Base-by-base conservation (phyloP, 2,329 filamentous ascomycete species). In the Stagonosporopsis rhizophila region DNA sequence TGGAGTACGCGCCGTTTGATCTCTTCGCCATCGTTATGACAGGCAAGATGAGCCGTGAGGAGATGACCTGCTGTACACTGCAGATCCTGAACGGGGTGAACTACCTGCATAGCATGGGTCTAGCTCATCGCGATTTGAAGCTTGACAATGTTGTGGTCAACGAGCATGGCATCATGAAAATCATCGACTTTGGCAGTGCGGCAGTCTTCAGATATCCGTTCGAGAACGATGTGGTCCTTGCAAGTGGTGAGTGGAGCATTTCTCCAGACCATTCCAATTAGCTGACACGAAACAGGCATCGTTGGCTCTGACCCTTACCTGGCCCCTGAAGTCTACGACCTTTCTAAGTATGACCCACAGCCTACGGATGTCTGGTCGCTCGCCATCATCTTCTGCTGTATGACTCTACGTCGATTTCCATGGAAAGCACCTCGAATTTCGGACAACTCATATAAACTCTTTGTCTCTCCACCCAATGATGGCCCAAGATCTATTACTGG, bases 1-100 rank as follows among this genome's bases (percentile, higher is more conserved):
- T 99, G 95, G 95, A 99, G 73, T 99, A 96, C 71, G 95, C 93
- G 11, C 95, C 95, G 0, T 99, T 83, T 71, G 95, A 99, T 75
- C 83, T 99, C 27, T 99, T 99, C 74, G 95, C 95, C 12, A 96
- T 96, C 62, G 95, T 99, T 64, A 99, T 99, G 95, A 98, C 95
- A 0, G 95, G 95, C 32, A 96, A 92, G 78, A 99, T 99, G 95
- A 86, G 87, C 37, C 87, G 92, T 56, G 90, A 96, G 66, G 95
- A 99, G 75, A 86, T 98, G 58, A 88, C 88, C 3, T 99, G 95
- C 77, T 89, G 89, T 58, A 98, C 96, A 69, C 81, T 98, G 64
- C 95, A 99, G 75, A 97, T 99, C 60, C 79, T 99, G 53, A 96
- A 90, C 70, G 95, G 95, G 47, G 93, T 98, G 32, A 91, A 91